Evolutionary conservation across 805 yeast species (phyloP), one percentile per base, ranked within the genome.

Genomic region (Saccharomyces jurei): DNA sequence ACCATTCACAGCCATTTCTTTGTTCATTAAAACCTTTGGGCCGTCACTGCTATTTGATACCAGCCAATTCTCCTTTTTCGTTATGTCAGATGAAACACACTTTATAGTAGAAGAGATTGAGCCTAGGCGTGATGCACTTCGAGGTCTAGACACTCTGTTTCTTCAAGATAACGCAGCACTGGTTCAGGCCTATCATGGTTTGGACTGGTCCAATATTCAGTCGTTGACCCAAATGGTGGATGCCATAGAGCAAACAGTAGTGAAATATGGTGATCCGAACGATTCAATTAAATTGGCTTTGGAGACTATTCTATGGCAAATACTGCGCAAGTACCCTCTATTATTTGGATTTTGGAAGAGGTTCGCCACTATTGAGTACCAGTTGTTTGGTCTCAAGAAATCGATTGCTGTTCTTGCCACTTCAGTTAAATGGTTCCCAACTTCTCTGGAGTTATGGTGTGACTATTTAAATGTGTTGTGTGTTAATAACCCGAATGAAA

Each of bases 381-480:
- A 83, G 57, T 55, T 83, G 44, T 75, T 76, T 58, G 90, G 89
- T 0, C 63, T 78, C 1, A 73, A 76, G 2, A 73, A 74, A 0
- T 81, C 87, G 1, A 69, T 83, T 2, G 65, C 66, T 2, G 69
- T 79, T 0, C 61, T 84, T 48, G 61, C 65, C 0, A 70, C 69
- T 32, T 74, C 83, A 0, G 75, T 83, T 5, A 72, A 71, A 6
- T 69, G 72, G 0, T 81, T 79, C 58, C 87, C 88, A 1, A 71
- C 73, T 36, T 81, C 86, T 4, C 58, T 85, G n/a, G 86, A 81
- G 13, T 69, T 87, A 1, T 86, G 92, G 92, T 62, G 75, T 1
- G 90, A 86, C 59, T 86, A 83, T 64, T 60, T 86, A 51, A 76
- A 76, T 36, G 81, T 86, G 0, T 65, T 82, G 22, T 65, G 74